Base-by-base conservation (phyloP, 1,284 basidiomycete species). In the Pterula multifida region DNA sequence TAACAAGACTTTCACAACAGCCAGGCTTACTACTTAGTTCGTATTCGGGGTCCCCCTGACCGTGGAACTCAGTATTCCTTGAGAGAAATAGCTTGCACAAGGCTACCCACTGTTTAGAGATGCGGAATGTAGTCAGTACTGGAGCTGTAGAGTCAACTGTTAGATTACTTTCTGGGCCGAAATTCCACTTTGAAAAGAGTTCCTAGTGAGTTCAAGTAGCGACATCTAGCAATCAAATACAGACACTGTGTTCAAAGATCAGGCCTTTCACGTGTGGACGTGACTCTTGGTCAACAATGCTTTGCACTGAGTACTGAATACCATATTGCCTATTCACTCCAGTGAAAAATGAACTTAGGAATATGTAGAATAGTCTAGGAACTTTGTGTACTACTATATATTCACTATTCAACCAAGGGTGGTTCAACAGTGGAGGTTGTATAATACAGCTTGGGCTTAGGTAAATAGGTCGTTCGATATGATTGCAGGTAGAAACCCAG, bases 171-270 rank as follows among this genome's bases (percentile, higher is more conserved):
- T 85, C 15, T 61, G 54, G 23, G 81, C 67, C 47, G 77, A 66
- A 19, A 85, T 63, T 4, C 83, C 83, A 58, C 71, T 76, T 57
- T 85, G 79, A 54, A 83, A 86, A 26, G 79, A 76, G 60, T 85
- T 85, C 52, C 79, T 70, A 3, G 83, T 83, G 44, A 86, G 64
- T 51, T 76, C 81, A 48, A 69, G 70, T 39, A 86, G 60, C 39
- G 82, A 81, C 82, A 85, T 85, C 9, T 17, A 42, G 32, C 32
- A 35, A 35, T 9, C 32, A n/a, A 11, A n/a, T 35, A n/a, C 32
- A n/a, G 32, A 35, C 32, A 9, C 11, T 35, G 32, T 9, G 32
- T 35, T 9, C 32, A n/a, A 35, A 35, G 32, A 11, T 35, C 32
- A 35, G n/a, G 32, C 11, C n/a, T n/a, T n/a, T n/a, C n/a, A n/a